These are phyloP conservation scores for Gardenia jasminoides DNA, from an alignment of 257 asterid species.

Conservation along the genomic window DNA sequence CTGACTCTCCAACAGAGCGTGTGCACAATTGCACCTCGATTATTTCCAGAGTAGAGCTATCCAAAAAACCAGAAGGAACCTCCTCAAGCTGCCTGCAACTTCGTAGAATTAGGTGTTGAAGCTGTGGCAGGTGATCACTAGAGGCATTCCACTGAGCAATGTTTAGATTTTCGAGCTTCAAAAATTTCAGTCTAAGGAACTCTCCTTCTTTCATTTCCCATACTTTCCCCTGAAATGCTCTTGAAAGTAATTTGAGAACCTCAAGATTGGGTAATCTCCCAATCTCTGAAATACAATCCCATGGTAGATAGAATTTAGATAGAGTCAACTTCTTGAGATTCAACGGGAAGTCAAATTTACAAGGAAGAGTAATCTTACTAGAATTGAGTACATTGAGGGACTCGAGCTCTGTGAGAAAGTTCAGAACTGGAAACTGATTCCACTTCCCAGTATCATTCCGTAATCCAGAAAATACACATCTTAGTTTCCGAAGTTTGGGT, in stretches of 20 bases:
- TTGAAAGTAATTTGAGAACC: slow-evolving; percentile 2
- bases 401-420: not conserved
- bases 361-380: not conserved
- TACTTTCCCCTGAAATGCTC: slow-evolving; percentile 3
- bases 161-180: not conserved
- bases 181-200: not conserved
- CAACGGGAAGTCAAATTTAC: not conserved
- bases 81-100: slow-evolving; percentile 11
- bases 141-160: slow-evolving; percentile 11
- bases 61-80: not conserved
- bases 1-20: not conserved
- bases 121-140: not conserved
- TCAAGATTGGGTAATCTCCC: slow-evolving; percentile 1
- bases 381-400: not conserved
- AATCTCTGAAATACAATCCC: not conserved
- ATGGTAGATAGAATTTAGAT: not conserved
- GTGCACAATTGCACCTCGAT: not conserved
- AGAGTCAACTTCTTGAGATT: not conserved
- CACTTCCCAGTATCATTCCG: no score
- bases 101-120: slow-evolving; percentile 9
- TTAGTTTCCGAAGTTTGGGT: not conserved
- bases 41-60: not conserved
- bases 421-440: not conserved
- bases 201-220: slow-evolving; percentile 2
- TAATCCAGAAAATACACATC: not conserved